Evolutionary conservation across 108 stramenopile genomes (phyloP).

Genomic region (Pseudonitzschia pungens): DNA sequence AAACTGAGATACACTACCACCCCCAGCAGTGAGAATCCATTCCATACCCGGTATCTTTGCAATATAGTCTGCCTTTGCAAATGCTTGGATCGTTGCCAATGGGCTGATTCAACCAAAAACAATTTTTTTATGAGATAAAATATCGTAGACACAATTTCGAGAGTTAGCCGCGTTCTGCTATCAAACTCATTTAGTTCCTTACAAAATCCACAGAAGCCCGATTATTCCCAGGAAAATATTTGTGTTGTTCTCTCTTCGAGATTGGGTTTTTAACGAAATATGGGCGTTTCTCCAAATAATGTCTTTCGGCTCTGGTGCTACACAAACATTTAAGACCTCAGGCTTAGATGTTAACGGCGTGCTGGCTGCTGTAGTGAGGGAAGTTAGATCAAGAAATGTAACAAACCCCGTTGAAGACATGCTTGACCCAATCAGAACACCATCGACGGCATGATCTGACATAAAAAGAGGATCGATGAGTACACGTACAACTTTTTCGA

Average conservation of each 20-base stretch:
- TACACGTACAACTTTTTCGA: neutral
- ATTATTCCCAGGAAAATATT: slow-evolving; percentile 68
- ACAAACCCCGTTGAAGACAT: slow-evolving; percentile 91
- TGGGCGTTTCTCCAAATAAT: slow-evolving; percentile 87
- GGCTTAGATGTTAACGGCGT: slow-evolving; percentile 73
- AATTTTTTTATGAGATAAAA: neutral
- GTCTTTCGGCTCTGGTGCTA: slow-evolving; percentile 87
- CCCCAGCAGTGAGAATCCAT: slow-evolving; percentile 48
- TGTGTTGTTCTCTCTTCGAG: slow-evolving; percentile 58
- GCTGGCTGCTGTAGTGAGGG: slow-evolving; percentile 70
- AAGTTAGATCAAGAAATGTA: slow-evolving; percentile 81
- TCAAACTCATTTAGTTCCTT: neutral
- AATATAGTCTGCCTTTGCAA: slow-evolving; percentile 74
- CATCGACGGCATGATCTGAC: slow-evolving; percentile 41
- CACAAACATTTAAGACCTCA: slow-evolving; percentile 51
- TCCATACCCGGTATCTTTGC: slow-evolving; percentile 63
- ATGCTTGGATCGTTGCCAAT: slow-evolving; percentile 75
- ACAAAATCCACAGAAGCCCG: slow-evolving; percentile 82
- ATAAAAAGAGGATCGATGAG: slow-evolving; percentile 6
- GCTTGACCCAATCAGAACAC: slow-evolving; percentile 60
- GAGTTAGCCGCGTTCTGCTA: neutral
- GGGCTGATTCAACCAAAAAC: slow-evolving; percentile 32
- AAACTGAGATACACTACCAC: slow-evolving; percentile 62
- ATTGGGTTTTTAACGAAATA: slow-evolving; percentile 36
- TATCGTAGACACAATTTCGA: neutral